These are phyloP conservation scores for Phanerochaete carnosa DNA, from an alignment of 768 basidiomycete species.

Conservation along the genomic window DNA sequence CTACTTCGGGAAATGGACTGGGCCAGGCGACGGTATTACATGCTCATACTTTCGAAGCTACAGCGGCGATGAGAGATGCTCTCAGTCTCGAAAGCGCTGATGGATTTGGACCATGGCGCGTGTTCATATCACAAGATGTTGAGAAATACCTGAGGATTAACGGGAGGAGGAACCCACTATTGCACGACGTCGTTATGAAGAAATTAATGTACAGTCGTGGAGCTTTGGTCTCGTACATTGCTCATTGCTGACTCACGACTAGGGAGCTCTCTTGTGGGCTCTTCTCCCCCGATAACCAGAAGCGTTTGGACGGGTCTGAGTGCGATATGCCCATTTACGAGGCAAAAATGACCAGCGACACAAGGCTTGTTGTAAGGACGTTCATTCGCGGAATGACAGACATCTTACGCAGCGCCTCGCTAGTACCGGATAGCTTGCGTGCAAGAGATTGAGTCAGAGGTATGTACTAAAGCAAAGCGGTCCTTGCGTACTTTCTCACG, in stretches of 20 bases:
- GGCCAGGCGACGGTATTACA: neutral
- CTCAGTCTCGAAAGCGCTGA: slow-evolving; percentile 46
- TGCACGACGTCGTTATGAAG: slow-evolving; percentile 54
- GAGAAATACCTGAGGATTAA: slow-evolving; percentile 47
- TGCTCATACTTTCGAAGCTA: neutral
- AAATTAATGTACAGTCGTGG: slow-evolving; percentile 55
- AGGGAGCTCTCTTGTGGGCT: slow-evolving; percentile 70
- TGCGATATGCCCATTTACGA: slow-evolving; percentile 58
- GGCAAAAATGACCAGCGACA: slow-evolving; percentile 54
- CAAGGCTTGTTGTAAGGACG: slow-evolving; percentile 23
- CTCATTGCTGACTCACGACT: neutral
- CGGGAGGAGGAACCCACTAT: slow-evolving; percentile 39
- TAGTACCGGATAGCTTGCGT: slow-evolving; percentile 27
- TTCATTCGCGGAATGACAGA: neutral
- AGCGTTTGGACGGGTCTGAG: slow-evolving; percentile 43
- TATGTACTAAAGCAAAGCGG: neutral
- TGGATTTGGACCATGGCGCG: slow-evolving; percentile 63
- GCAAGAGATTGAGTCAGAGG: slow-evolving; percentile 20
- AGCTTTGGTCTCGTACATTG: neutral
- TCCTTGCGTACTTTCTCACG: neutral
- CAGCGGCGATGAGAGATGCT: neutral
- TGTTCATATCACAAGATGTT: slow-evolving; percentile 51
- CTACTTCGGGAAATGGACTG: no score
- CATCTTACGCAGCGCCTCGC: neutral
- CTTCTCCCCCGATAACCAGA: slow-evolving; percentile 69